phyloP scores from a whole-genome alignment of 2,329 filamentous ascomycete genomes.

The Botrytis pseudocinerea region DNA sequence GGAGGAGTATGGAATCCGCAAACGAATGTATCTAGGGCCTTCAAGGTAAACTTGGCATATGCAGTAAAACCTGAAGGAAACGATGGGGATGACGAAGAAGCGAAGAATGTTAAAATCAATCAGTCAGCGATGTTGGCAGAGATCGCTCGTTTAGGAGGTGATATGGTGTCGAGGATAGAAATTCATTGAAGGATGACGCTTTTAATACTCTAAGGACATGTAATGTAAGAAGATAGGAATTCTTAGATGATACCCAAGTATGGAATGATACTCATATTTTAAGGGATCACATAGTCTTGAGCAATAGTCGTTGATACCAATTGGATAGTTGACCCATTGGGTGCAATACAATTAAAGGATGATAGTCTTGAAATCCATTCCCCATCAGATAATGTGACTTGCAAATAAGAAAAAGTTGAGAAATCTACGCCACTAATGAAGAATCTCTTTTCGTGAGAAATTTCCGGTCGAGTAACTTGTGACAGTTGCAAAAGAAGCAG shows the following conservation, averaged over 20 bases:
- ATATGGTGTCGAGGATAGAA: constrained; percentile 69
- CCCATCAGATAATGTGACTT: not conserved
- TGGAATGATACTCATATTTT: not conserved
- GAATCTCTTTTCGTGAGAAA: not conserved
- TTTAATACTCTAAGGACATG: not conserved
- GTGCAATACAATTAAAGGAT: not conserved
- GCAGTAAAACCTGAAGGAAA: constrained; percentile 51
- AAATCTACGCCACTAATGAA: not conserved
- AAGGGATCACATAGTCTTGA: not conserved
- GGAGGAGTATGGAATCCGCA: constrained; percentile 67
- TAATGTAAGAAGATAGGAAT: not conserved
- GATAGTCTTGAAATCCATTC: not conserved
- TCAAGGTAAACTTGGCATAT: constrained; percentile 71
- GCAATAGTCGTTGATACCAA: not conserved
- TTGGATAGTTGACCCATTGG: not conserved
- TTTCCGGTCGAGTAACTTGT: not conserved
- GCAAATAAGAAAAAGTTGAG: not conserved
- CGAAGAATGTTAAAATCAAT: constrained; percentile 61
- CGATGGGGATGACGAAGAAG: constrained; percentile 43
- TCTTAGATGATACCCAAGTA: constrained; percentile 15
- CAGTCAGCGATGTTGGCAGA: constrained; percentile 67
- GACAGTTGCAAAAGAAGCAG: not conserved
- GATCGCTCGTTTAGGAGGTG: constrained; percentile 67
- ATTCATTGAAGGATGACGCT: constrained; percentile 19
- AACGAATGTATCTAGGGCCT: constrained; percentile 49